phyloP scores from a whole-genome alignment of 1,139 yeast species.

The Magnusiomyces clavatus region DNA sequence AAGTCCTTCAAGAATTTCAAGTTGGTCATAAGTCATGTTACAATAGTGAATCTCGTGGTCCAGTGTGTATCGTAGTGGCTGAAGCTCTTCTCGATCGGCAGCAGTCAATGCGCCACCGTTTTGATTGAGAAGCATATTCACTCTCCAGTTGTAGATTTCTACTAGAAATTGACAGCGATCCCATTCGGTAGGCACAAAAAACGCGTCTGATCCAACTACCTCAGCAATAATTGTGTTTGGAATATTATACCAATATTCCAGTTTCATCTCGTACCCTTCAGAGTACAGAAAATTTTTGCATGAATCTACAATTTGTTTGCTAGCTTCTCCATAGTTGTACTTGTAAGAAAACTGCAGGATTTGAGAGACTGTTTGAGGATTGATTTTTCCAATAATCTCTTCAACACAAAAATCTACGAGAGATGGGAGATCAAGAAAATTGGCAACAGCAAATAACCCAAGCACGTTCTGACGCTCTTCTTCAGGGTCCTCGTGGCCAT shows the following conservation, averaged over 20 bases:
- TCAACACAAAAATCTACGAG: conserved; percentile 40
- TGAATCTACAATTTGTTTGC: conserved; percentile 39
- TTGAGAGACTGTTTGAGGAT: conserved; percentile 32
- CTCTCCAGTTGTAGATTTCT: conserved; percentile 32
- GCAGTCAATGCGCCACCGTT: not conserved
- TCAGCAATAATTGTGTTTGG: conserved; percentile 38
- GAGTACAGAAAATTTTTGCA: conserved; percentile 40
- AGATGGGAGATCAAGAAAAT: conserved; percentile 40
- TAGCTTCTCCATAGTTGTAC: conserved; percentile 40
- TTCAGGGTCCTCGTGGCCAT: conserved; percentile 35
- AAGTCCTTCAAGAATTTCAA: conserved; percentile 37
- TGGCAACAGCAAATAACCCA: conserved; percentile 43
- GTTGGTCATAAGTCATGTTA: conserved; percentile 40
- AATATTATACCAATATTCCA: conserved; percentile 40
- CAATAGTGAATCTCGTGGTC: conserved; percentile 40
- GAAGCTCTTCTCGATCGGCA: not conserved
- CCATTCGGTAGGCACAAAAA: conserved; percentile 47
- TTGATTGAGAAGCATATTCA: not conserved
- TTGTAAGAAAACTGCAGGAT: conserved; percentile 37
- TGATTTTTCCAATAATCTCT: conserved; percentile 31
- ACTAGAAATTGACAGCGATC: conserved; percentile 42
- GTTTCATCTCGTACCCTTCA: conserved; percentile 42
- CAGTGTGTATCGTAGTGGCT: conserved; percentile 29
- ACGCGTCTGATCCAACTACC: conserved; percentile 42
- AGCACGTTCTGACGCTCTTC: conserved; percentile 32